These are phyloP conservation scores for Agrocybe pediades DNA, from an alignment of 768 basidiomycete genomes.

Conservation along the genomic window DNA sequence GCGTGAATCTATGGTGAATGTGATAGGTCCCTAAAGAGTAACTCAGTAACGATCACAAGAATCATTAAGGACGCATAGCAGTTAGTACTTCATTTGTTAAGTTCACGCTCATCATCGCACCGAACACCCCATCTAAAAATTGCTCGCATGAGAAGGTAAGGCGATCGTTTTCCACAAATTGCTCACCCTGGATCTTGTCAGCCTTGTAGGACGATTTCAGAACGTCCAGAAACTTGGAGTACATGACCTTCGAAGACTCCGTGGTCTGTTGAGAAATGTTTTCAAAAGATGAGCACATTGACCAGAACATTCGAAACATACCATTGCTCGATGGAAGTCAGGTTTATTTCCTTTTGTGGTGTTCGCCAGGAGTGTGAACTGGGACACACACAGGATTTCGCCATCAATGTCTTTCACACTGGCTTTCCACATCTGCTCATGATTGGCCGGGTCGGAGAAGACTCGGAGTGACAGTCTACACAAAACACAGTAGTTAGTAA, in stretches of 20 bases:
- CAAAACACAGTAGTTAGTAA: slow-evolving; percentile 6
- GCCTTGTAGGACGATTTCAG: slow-evolving; percentile 68
- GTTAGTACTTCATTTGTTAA: slow-evolving; percentile 78
- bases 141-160: slow-evolving; percentile 1
- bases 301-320: slow-evolving; percentile 29
- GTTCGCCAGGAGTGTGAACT: slow-evolving; percentile 89
- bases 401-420: slow-evolving; percentile 88
- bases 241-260: slow-evolving; percentile 67
- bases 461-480: slow-evolving; percentile 70
- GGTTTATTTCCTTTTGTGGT: slow-evolving; percentile 88
- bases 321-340: slow-evolving; percentile 95
- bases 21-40: slow-evolving; percentile 72
- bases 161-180: not conserved
- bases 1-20: slow-evolving; percentile 81
- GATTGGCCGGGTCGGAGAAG: slow-evolving; percentile 60
- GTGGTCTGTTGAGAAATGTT: slow-evolving; percentile 48
- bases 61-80: slow-evolving; percentile 1
- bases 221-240: slow-evolving; percentile 70
- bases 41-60: slow-evolving; percentile 1
- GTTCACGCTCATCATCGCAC: slow-evolving; percentile 94
- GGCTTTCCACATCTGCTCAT: slow-evolving; percentile 79
- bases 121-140: slow-evolving; percentile 82
- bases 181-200: slow-evolving; percentile 78
- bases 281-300: slow-evolving; percentile 1
- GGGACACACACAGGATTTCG: slow-evolving; percentile 92